Base-by-base conservation (phyloP, 1,284 basidiomycete genomes). In the Stereum hirsutum region DNA sequence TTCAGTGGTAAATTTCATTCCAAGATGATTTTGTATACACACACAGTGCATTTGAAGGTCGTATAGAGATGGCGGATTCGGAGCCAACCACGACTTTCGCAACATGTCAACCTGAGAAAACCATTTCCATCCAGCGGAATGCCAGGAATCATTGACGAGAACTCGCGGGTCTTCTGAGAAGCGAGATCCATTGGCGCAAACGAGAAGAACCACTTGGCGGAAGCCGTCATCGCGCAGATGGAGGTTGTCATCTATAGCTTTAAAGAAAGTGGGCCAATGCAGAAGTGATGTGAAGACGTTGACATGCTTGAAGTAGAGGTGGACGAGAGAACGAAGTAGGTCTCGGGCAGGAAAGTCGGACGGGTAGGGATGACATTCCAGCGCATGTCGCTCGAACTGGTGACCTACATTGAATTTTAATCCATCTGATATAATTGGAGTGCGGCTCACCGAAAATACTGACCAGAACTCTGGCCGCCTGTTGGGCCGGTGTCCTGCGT, bases 121-220 rank as follows among this genome's bases (percentile, higher is more conserved):
- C 69, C 76, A 89, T 50, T 74, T 75, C 83, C 85, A 89, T 1
- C 87, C 87, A 15, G 77, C 73, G 3, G 81, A 81, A 45, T 80
- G 76, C n/a, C 59, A 58, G 21, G 62, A 59, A 30, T 63, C 59
- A 39, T 72, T 66, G 20, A 70, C 65, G 49, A 82, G 60, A 2
- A 85, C 78, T 10, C 83, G 68, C 0, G 72, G 69, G 57, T 89
- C 88, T 42, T 81, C 69, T 10, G 79, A 76, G 55, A 71, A 84
- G 24, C 83, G 73, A 0, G 86, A 65, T 1, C 78, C 89, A 43
- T 80, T 66, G 0, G 90, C 86, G 56, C 86, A 89, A 0, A 92
- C 75, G 35, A 89, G 65, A 26, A 91, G 62, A 37, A 88, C 72
- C 3, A 81, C 75, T 15, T 74, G 73, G 14, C 74, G 82, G 57